These are phyloP conservation scores for Suillus lakei DNA, from an alignment of 768 basidiomycete species.

Conservation along the genomic window DNA sequence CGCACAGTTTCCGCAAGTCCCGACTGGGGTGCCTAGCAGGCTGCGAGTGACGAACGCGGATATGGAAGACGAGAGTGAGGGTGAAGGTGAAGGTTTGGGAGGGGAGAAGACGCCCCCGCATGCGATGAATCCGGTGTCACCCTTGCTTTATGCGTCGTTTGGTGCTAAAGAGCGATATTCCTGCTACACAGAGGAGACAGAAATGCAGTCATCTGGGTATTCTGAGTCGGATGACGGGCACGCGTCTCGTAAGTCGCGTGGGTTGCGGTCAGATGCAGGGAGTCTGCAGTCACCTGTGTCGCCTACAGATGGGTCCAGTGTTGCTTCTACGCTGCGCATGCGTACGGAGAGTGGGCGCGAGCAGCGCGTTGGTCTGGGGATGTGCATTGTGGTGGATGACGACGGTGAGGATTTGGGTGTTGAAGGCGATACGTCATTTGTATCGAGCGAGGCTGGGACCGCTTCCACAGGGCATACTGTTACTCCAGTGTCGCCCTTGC, in stretches of 20 bases:
- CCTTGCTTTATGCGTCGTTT: conserved; percentile 47
- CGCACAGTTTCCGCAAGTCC: conserved; percentile 37
- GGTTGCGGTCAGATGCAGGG: conserved; percentile 14
- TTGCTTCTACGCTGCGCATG: conserved; percentile 21
- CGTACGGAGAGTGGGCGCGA: conserved; percentile 20
- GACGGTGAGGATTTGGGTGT: conserved; percentile 6
- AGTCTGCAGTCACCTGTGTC: conserved; percentile 18
- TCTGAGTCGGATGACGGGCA: conserved; percentile 35
- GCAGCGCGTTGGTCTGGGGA: conserved; percentile 3
- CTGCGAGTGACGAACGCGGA: conserved; percentile 32
- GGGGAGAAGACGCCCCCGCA: conserved; percentile 6
- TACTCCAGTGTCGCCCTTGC: conserved; percentile 14
- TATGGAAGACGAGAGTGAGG: background rate
- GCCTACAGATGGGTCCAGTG: conserved; percentile 19
- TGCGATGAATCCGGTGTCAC: conserved; percentile 30
- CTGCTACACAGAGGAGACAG: conserved; percentile 21
- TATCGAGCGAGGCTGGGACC: background rate
- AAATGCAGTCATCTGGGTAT: conserved; percentile 21
- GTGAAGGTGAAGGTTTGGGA: conserved; percentile 12
- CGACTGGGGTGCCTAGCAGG: conserved; percentile 33
- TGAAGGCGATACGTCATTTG: conserved; percentile 8
- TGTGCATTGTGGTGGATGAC: conserved; percentile 24
- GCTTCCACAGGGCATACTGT: conserved; percentile 12
- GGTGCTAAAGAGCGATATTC: conserved; percentile 39
- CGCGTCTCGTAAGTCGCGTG: conserved; percentile 15